Percentiles rank a stretch among this genome's conserved stretches.
Evolutionary conservation across 495 filamentous ascomycete genomes (phyloP).

Genomic region (Filosporella fistucella): DNA sequence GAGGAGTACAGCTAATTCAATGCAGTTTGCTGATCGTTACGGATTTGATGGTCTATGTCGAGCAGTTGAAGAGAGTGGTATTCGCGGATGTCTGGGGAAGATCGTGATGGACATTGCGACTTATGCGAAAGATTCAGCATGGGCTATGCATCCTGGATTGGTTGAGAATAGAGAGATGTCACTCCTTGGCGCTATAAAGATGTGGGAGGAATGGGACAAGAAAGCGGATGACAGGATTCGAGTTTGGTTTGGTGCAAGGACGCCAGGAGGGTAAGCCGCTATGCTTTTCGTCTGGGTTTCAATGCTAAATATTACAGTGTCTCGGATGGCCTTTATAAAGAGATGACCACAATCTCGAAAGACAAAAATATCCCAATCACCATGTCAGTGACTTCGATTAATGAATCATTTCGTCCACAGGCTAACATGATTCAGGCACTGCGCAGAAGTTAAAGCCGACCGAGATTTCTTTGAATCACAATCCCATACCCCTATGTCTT

Average conservation of each 20-base stretch:
- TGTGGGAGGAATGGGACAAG: slow-evolving; percentile 45
- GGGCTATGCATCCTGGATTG: slow-evolving; percentile 46
- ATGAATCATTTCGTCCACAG: too few relatives aligned
- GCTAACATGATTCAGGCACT: too few relatives aligned
- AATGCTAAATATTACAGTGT: slow-evolving; percentile 24
- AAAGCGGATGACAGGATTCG: slow-evolving; percentile 36
- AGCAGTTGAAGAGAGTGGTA: slow-evolving; percentile 43
- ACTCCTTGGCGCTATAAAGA: slow-evolving; percentile 34
- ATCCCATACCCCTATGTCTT: slow-evolving; percentile 40
- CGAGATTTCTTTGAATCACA: slow-evolving; percentile 36
- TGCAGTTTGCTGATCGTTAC: slow-evolving; percentile 36
- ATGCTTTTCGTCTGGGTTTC: not conserved
- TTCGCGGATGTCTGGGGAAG: slow-evolving; percentile 39
- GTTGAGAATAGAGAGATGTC: slow-evolving; percentile 41
- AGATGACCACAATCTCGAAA: slow-evolving; percentile 38
- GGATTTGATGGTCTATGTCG: slow-evolving; percentile 41
- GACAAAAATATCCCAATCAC: slow-evolving; percentile 24
- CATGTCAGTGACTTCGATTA: too few relatives aligned
- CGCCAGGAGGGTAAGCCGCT: slow-evolving; percentile 34
- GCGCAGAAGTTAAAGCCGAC: slow-evolving; percentile 29
- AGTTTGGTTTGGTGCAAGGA: slow-evolving; percentile 47
- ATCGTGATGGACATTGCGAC: slow-evolving; percentile 34
- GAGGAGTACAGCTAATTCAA: not conserved
- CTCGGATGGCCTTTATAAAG: slow-evolving; percentile 38
- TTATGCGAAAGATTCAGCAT: slow-evolving; percentile 40